Base-by-base conservation (phyloP, 2,329 filamentous ascomycete species). In the Fusarium liriodendri region DNA sequence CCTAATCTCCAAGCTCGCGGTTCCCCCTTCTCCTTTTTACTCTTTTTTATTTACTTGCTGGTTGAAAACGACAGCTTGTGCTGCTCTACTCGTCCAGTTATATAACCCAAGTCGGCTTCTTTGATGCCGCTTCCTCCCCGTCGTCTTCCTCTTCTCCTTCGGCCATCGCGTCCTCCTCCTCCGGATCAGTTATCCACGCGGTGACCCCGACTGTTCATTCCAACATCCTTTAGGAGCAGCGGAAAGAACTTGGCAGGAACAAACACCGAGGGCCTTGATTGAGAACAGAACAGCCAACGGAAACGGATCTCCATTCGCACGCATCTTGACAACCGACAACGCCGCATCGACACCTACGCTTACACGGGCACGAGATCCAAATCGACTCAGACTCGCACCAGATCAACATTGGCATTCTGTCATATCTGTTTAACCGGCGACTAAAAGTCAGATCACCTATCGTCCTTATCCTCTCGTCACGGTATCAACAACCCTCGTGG, bases 281-380 rank as follows among this genome's bases (percentile, higher is more conserved):
- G 62, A 67, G 27, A 47, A 72, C 40, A 35, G 61, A 20, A 47
- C 42, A 27, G 2, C 10, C 45, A 59, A 54, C 69, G 68, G 69
- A 66, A 62, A 74, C 57, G 50, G 57, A 62, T 66, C 50, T 47
- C 69, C 50, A 18, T 64, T 64, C 62, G 32, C 52, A 40, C 64
- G 42, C 52, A 40, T 40, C 25, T 62, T 59, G 6, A 47, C 62
- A 25, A 64, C 38, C 62, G 33, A 32, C 20, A 47, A 20, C 58
- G 60, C 55, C 60, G 16, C 54, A 72, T 72, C 67, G 54, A 63
- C 71, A 38, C 67, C 25, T 33, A 52, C 52, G 60, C 72, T 74
- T 75, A 72, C 62, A 75, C 57, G 57, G 60, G 69, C 72, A 75
- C 72, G 57, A 74, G 72, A 65, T 75, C 63, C 69, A 75, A 67